Conservation (phyloP, 176 grass and related monocot species). For the Aegilops tauschii region DNA sequence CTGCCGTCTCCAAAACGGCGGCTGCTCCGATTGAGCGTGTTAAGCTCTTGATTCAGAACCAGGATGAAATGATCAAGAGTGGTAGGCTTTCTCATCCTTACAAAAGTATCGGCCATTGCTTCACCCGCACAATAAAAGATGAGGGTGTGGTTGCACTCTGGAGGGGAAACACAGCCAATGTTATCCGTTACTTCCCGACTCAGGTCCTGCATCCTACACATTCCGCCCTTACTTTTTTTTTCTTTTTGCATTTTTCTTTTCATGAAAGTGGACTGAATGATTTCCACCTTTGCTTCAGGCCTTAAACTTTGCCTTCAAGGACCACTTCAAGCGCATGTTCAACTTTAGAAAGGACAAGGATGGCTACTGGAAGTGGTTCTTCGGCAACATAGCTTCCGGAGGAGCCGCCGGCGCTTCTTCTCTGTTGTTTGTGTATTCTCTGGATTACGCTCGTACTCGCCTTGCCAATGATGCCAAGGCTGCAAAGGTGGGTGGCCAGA, state of each 20-base stretch:
- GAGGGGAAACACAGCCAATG: slow-evolving; percentile 92
- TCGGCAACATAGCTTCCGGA: slow-evolving; percentile 90
- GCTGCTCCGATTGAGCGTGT: slow-evolving; percentile 94
- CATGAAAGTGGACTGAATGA: not conserved
- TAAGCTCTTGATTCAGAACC: slow-evolving; percentile 94
- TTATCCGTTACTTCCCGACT: slow-evolving; percentile 95
- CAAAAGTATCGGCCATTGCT: slow-evolving; percentile 92
- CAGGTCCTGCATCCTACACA: slow-evolving; percentile 37
- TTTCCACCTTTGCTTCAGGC: slow-evolving; percentile 35
- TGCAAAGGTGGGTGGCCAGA: slow-evolving; percentile 79
- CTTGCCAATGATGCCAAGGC: slow-evolving; percentile 80
- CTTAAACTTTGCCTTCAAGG: slow-evolving; percentile 97
- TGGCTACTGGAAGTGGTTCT: slow-evolving; percentile 97
- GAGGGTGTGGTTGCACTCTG: slow-evolving; percentile 72
- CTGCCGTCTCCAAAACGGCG: slow-evolving; percentile 92
- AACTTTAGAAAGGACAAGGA: slow-evolving; percentile 92
- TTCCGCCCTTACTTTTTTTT: not conserved
- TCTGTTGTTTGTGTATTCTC: slow-evolving; percentile 83
- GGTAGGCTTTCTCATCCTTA: slow-evolving; percentile 86
- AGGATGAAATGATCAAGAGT: slow-evolving; percentile 94
- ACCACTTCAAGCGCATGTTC: slow-evolving; percentile 94
- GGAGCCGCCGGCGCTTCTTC: slow-evolving; percentile 89
- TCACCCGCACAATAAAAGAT: slow-evolving; percentile 72
- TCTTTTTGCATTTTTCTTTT: not conserved
- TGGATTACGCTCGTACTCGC: slow-evolving; percentile 88